Base-by-base conservation (phyloP, 345 rosid species). In the Euphorbia pulcherrima region DNA sequence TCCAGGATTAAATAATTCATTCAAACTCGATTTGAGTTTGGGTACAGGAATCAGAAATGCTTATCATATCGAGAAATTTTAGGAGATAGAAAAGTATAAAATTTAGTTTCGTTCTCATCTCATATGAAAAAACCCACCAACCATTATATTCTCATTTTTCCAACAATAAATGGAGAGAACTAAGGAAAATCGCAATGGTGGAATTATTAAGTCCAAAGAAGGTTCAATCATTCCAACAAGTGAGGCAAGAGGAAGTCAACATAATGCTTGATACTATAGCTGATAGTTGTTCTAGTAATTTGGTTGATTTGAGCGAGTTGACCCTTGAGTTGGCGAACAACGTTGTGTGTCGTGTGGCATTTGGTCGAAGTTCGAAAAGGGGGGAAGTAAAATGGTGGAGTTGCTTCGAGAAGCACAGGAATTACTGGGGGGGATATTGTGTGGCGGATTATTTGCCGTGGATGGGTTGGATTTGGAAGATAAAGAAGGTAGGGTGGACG, bases 371-470 rank as follows among this genome's bases (percentile, higher is more conserved):
- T 77, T 23, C 6, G 67, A 47, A 6, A 74, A 16, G 6, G 74
- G 73, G 0, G 28, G 14, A 10, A 64, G 76, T 53, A 67, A 69
- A 26, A 74, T 81, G 39, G 70, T 69, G 0, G 61, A 52, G 17
- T 24, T 84, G 50, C 29, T 74, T 24, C 30, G 37, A 13, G 78
- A 81, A 24, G 48, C 39, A 5, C 85, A 81, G 20, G 67, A 10
- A 0, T 26, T 70, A 14, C 16, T 78, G 3, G 85, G 82, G 82
- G 12, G 67, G 63, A 51, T 66, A 80, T 23, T 68, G 62, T 30
- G 18, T 79, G 0, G 72, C 74, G 6, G 89, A 85, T 39, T 66
- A 50, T 64, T 75, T 85, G 44, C 85, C 86, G 2, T 68, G 74
- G 60, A 44, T 85, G 83, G 37, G 62, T 4, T 85, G 83, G 85